Evolutionary conservation across 225 moss, liverwort and hornwort genomes (phyloP).

Genomic region (Sphagnum contortum): DNA sequence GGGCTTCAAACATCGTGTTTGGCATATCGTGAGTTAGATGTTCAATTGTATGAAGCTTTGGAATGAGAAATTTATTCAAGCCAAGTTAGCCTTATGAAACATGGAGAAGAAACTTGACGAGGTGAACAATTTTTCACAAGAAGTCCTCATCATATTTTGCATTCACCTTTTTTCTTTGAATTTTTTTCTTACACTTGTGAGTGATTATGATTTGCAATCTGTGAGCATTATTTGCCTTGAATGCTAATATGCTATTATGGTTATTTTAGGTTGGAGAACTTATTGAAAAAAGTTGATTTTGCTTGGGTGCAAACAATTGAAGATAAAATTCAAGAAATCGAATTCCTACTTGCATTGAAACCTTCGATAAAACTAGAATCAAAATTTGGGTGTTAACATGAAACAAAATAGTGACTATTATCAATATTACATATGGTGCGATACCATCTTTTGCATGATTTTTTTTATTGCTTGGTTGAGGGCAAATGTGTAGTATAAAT

Average conservation of each 20-base stretch:
- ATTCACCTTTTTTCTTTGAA: background rate
- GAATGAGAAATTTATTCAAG: conserved; percentile 85
- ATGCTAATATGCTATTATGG: background rate
- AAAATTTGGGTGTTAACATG: conserved; percentile 91
- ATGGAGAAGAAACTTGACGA: conserved; percentile 91
- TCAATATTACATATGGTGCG: conserved; percentile 80
- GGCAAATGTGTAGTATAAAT: background rate
- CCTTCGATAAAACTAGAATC: conserved; percentile 70
- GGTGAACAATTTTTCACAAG: conserved; percentile 15
- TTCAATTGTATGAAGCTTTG: conserved; percentile 60
- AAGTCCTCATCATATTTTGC: background rate
- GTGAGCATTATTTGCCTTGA: background rate
- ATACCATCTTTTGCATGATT: background rate
- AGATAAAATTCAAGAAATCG: conserved; percentile 79
- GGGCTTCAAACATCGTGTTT: conserved; percentile 84
- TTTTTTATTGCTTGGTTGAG: background rate
- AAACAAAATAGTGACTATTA: conserved; percentile 86
- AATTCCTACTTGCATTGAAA: conserved; percentile 79
- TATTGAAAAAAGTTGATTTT: conserved; percentile 65
- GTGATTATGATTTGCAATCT: too few relatives aligned
- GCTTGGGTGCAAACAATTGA: conserved; percentile 86
- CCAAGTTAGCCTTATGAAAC: conserved; percentile 76
- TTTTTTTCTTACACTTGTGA: too few relatives aligned
- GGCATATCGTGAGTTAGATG: conserved; percentile 58
- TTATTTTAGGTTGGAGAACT: conserved; percentile 53